These are phyloP conservation scores for Cordyceps cateniannulata DNA, from an alignment of 2,329 filamentous ascomycete species.

Conservation along the genomic window DNA sequence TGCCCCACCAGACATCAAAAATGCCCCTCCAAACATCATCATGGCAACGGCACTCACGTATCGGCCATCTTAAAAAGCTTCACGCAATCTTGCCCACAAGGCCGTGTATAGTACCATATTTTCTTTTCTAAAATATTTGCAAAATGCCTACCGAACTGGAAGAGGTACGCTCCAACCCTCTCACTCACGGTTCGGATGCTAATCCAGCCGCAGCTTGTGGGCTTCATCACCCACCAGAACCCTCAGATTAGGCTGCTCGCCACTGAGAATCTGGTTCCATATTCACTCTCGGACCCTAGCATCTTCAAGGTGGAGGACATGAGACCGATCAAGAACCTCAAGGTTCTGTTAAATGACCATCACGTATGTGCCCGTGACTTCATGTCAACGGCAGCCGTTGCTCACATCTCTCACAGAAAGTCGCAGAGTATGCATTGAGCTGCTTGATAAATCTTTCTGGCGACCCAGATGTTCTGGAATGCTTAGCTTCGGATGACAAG, in stretches of 20 bases:
- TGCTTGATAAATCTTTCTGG: conserved; percentile 83
- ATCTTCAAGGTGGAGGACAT: conserved; percentile 81
- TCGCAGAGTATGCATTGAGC: conserved; percentile 86
- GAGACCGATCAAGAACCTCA: conserved; percentile 77
- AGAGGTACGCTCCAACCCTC: conserved; percentile 46
- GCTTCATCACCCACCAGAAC: conserved; percentile 88
- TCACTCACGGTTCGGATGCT: not conserved
- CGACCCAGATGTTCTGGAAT: conserved; percentile 68
- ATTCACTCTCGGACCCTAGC: conserved; percentile 62
- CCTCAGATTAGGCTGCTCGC: conserved; percentile 84
- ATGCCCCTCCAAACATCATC: conserved; percentile 12
- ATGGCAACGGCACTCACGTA: not conserved
- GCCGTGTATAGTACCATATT: conserved; percentile 10
- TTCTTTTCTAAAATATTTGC: not conserved
- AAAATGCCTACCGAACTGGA: conserved; percentile 71
- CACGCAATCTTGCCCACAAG: conserved; percentile 5
- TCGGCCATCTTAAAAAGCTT: not conserved
- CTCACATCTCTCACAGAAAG: conserved; percentile 60
- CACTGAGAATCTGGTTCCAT: conserved; percentile 80
- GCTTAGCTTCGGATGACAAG: conserved; percentile 68
- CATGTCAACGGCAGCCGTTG: conserved; percentile 2
- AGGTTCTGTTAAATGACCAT: conserved; percentile 79
- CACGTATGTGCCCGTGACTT: conserved; percentile 45
- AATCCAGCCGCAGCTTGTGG: conserved; percentile 61
- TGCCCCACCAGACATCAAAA: conserved; percentile 12